These are phyloP conservation scores for Coemansia sp. DNA, from an alignment of 192 early-diverging fungal species.

Conservation along the genomic window DNA sequence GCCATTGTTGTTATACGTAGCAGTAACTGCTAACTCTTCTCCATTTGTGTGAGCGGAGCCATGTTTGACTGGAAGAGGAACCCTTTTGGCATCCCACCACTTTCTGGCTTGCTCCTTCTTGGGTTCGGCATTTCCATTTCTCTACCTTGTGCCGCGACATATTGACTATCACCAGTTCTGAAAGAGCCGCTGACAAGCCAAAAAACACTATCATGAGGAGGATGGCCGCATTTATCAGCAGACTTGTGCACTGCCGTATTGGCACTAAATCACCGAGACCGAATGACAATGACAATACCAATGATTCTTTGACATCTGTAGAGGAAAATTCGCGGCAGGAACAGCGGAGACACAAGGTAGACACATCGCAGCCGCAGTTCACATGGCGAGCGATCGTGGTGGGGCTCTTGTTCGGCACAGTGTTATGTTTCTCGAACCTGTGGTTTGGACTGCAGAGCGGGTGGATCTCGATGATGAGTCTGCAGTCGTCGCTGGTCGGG, in stretches of 20 bases:
- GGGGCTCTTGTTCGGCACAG: slow-evolving; percentile 66
- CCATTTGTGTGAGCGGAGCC: neutral
- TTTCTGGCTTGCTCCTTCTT: neutral
- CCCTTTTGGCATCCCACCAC: neutral
- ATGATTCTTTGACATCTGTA: slow-evolving; percentile 1
- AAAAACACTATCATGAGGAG: neutral
- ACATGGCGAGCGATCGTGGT: slow-evolving; percentile 58
- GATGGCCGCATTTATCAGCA: neutral
- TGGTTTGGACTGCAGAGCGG: slow-evolving; percentile 86
- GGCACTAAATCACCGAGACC: neutral
- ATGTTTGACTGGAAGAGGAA: neutral
- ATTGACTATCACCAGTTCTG: neutral
- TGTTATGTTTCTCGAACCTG: slow-evolving; percentile 83
- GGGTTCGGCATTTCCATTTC: neutral
- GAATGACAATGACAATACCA: too few species aligned
- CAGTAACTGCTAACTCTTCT: neutral
- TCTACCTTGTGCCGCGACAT: neutral
- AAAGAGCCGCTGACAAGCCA: neutral
- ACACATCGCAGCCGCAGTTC: slow-evolving; percentile 43
- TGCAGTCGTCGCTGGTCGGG: slow-evolving; percentile 71
- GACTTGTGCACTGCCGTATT: neutral
- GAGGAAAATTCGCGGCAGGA: slow-evolving; percentile 8
- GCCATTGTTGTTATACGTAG: neutral
- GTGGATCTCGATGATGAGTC: slow-evolving; percentile 79
- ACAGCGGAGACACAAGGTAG: slow-evolving; percentile 25